Evolutionary conservation across 305 asterid species (phyloP).

Genomic region (Solanum hybrid): DNA sequence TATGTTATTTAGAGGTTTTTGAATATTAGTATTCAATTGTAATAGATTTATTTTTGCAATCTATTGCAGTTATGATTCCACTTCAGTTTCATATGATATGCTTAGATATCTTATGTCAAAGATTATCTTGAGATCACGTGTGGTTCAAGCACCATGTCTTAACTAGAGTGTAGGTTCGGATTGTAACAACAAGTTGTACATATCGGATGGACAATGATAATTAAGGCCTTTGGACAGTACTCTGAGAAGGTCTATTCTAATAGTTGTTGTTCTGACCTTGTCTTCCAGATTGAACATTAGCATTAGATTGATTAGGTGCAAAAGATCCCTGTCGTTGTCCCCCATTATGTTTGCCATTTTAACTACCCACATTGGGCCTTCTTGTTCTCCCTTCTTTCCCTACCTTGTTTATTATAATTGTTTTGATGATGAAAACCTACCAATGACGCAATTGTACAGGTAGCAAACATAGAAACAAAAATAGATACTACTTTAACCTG

Average conservation of each 20-base stretch:
- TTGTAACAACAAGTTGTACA: neutral
- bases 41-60: too few relatives aligned
- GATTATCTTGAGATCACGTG: neutral
- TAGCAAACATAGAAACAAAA: neutral
- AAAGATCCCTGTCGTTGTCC: neutral
- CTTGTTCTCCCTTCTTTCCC: neutral
- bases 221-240: neutral
- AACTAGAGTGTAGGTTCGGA: neutral
- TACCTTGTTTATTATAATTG: neutral
- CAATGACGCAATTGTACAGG: neutral
- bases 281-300: too few relatives aligned
- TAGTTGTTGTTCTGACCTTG: neutral
- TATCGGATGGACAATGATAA: neutral
- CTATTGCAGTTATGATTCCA: too few relatives aligned
- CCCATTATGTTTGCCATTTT: neutral
- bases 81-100: neutral
- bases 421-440: neutral
- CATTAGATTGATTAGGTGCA: neutral
- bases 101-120: neutral
- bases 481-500: neutral
- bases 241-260: neutral
- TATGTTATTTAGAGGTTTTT: neutral
- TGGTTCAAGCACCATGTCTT: neutral
- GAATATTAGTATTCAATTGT: neutral
- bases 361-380: neutral